These are phyloP conservation scores for Corchorus olitorius DNA, from an alignment of 345 rosid genomes.

Conservation along the genomic window DNA sequence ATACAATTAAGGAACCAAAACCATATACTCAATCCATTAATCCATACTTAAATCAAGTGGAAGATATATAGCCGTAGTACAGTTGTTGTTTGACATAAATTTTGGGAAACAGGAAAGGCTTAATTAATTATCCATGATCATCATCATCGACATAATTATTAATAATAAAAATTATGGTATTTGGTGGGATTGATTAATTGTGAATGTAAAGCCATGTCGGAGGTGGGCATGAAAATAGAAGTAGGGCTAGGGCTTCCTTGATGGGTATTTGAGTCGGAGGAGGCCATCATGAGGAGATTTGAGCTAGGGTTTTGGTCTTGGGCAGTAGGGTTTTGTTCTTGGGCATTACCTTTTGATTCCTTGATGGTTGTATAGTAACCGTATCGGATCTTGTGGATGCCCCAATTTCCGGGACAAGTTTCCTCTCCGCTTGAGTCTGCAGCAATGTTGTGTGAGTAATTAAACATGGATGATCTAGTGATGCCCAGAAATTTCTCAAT, in stretches of 20 bases:
- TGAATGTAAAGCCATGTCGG: conserved; percentile 24
- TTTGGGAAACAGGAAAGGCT: not conserved
- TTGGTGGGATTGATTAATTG: conserved; percentile 27
- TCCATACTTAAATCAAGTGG: conserved; percentile 14
- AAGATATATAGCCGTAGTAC: conserved; percentile 14
- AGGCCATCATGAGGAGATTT: conserved; percentile 22
- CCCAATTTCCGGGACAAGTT: conserved; percentile 31
- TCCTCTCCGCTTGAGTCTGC: conserved; percentile 28
- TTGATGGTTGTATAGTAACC: conserved; percentile 29
- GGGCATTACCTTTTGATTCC: conserved; percentile 32
- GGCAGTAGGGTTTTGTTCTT: conserved; percentile 35
- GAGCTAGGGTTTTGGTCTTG: conserved; percentile 27
- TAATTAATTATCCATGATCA: not conserved
- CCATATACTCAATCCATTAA: conserved; percentile 1
- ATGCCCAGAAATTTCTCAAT: conserved; percentile 59
- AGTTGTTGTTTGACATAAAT: conserved; percentile 6
- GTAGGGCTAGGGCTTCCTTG: conserved; percentile 34
- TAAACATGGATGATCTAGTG: conserved; percentile 23
- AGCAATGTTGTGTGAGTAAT: conserved; percentile 29
- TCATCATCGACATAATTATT: conserved; percentile 9
- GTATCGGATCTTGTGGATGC: conserved; percentile 18
- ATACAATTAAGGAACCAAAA: not conserved
- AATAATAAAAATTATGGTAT: conserved; percentile 27
- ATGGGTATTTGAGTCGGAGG: not conserved
- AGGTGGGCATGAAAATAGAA: conserved; percentile 29